Percentiles rank a stretch among this genome's conserved stretches.
phyloP scores from a whole-genome alignment of 805 yeast species.

The Yarrowia sp. region DNA sequence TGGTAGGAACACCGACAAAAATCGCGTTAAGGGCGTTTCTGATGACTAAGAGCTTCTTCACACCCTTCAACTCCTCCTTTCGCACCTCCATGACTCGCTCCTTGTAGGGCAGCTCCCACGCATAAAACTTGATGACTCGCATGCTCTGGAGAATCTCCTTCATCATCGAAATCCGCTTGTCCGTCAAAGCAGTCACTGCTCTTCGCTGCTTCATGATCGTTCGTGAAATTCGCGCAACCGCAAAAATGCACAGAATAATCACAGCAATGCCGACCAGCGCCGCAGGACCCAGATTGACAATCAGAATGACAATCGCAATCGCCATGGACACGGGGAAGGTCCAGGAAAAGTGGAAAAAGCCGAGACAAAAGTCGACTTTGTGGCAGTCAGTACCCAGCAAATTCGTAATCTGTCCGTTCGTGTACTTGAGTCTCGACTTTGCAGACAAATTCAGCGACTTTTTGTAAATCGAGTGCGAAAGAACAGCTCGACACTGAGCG shows the following conservation, averaged over 20 bases:
- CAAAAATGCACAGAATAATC: conserved; percentile 32
- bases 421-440: conserved; percentile 51
- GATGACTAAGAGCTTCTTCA: conserved; percentile 60
- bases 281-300: conserved; percentile 61
- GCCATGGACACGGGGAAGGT: conserved; percentile 59
- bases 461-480: conserved; percentile 63
- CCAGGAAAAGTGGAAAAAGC: conserved; percentile 58
- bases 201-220: conserved; percentile 52
- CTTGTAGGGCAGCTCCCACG: conserved; percentile 80
- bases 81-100: conserved; percentile 52
- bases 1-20: conserved; percentile 62
- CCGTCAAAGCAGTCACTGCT: conserved; percentile 57
- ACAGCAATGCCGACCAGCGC: conserved; percentile 63
- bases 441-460: conserved; percentile 60
- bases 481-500: conserved; percentile 63
- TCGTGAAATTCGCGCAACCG: conserved; percentile 36
- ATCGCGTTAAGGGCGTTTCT: conserved; percentile 64
- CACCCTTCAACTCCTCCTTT: conserved; percentile 54
- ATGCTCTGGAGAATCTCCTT: conserved; percentile 76
- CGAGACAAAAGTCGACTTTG: conserved; percentile 66
- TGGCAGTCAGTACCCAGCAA: conserved; percentile 70
- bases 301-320: conserved; percentile 56
- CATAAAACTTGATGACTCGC: conserved; percentile 77
- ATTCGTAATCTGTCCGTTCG: conserved; percentile 64
- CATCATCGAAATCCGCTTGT: conserved; percentile 65